Evolutionary conservation across 2,329 filamentous ascomycete genomes (phyloP).

Genomic region (Penicillium sp.): DNA sequence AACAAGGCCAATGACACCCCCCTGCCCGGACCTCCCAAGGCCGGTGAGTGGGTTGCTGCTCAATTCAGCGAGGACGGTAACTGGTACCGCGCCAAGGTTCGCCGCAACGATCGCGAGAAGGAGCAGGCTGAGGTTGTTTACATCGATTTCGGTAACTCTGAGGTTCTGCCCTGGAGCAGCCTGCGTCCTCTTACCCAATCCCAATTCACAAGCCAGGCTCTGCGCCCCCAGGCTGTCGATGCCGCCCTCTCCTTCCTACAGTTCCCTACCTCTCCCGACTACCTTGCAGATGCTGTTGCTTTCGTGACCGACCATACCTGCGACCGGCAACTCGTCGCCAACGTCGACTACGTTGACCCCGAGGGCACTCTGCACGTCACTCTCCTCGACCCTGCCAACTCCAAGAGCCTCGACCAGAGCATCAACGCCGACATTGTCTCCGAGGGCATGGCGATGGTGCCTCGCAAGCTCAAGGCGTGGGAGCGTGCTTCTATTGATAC

Average conservation of each 20-base stretch:
- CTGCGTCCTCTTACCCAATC: constrained; percentile 76
- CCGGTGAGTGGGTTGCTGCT: constrained; percentile 86
- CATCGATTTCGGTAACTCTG: constrained; percentile 94
- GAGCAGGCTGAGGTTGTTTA: constrained; percentile 90
- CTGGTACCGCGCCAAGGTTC: constrained; percentile 91
- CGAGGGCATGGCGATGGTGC: constrained; percentile 85
- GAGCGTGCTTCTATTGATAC: constrained; percentile 74
- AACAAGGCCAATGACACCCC: constrained; percentile 75
- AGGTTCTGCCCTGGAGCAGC: constrained; percentile 79
- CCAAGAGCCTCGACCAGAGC: constrained; percentile 67
- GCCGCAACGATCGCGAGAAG: constrained; percentile 85
- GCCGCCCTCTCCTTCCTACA: constrained; percentile 86
- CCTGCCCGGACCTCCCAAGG: constrained; percentile 75
- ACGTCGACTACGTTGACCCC: constrained; percentile 80
- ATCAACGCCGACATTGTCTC: constrained; percentile 84
- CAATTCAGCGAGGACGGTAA: constrained; percentile 85
- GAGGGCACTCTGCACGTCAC: constrained; percentile 85
- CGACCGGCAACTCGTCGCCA: constrained; percentile 76
- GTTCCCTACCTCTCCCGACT: constrained; percentile 77
- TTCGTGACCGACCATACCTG: constrained; percentile 74
- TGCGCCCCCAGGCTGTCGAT: constrained; percentile 83
- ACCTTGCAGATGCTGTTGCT: constrained; percentile 73
- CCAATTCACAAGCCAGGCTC: constrained; percentile 76
- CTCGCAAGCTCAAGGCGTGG: constrained; percentile 87
- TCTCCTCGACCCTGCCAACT: constrained; percentile 71